These are phyloP conservation scores for Rosa persica DNA, from an alignment of 306 rosid species.

Conservation along the genomic window DNA sequence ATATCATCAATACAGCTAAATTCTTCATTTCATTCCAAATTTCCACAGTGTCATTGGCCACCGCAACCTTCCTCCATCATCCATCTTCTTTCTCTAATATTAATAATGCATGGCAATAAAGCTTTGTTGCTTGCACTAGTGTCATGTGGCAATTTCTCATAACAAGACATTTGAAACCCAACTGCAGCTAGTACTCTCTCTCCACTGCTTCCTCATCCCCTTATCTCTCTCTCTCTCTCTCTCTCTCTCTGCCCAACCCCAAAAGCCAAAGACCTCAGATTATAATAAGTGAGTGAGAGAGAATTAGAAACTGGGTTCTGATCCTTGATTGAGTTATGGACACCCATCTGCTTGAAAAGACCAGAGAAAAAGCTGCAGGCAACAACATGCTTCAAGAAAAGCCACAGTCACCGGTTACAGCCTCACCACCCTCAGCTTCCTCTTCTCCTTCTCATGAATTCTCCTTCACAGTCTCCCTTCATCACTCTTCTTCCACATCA, in stretches of 20 bases:
- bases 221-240: conserved; percentile 20
- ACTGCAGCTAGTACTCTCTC: conserved; percentile 29
- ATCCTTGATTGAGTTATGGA: conserved; percentile 53
- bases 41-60: conserved; percentile 35
- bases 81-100: not conserved
- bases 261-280: conserved; percentile 37
- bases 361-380: conserved; percentile 36
- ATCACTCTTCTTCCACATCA: conserved; percentile 49
- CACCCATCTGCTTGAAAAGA: conserved; percentile 35
- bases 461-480: conserved; percentile 89
- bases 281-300: conserved; percentile 6
- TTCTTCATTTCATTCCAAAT: conserved; percentile 38
- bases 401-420: conserved; percentile 19
- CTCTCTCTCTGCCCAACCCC: not conserved
- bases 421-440: conserved; percentile 55
- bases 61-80: conserved; percentile 21
- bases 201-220: conserved; percentile 48
- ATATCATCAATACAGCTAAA: conserved; percentile 32
- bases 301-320: conserved; percentile 31
- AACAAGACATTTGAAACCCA: conserved; percentile 43
- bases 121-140: not conserved
- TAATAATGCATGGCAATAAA: conserved; percentile 25
- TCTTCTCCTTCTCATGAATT: conserved; percentile 93
- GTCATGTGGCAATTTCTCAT: conserved; percentile 19
- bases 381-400: conserved; percentile 29